Conservation (phyloP, 306 rosid genomes). For the Fagus sylvatica region DNA sequence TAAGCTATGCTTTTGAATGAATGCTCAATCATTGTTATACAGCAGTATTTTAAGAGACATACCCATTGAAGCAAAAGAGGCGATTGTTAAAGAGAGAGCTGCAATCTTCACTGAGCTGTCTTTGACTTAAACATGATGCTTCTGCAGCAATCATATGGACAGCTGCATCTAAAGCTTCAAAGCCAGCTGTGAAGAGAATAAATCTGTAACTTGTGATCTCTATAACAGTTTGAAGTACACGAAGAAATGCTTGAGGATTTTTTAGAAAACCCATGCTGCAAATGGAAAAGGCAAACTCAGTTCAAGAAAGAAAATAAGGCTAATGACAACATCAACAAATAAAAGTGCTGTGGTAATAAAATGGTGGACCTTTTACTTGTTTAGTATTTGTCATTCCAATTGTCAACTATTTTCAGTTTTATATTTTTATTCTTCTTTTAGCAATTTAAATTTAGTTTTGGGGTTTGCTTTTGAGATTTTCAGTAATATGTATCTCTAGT, state of each 20-base stretch:
- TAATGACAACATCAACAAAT: neutral
- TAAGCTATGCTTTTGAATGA: neutral
- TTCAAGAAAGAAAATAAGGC: slow-evolving; percentile 7
- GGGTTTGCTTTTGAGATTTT: no score
- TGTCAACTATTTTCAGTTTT: no score
- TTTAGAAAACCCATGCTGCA: slow-evolving; percentile 85
- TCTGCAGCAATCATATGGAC: slow-evolving; percentile 41
- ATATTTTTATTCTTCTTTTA: no score
- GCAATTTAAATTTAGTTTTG: no score
- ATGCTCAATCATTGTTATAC: neutral
- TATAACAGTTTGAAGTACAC: slow-evolving; percentile 54
- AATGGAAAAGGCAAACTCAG: slow-evolving; percentile 20
- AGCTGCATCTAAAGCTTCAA: slow-evolving; percentile 56
- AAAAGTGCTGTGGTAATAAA: neutral
- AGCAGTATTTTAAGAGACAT: neutral
- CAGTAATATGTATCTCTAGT: no score
- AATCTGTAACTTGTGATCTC: slow-evolving; percentile 55
- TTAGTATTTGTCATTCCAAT: no score
- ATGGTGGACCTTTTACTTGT: no score
- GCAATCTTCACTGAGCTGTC: slow-evolving; percentile 51
- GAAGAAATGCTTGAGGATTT: slow-evolving; percentile 55
- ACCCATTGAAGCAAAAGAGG: slow-evolving; percentile 75
- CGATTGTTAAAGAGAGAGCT: slow-evolving; percentile 42
- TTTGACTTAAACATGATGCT: slow-evolving; percentile 32
- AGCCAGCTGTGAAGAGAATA: slow-evolving; percentile 76